Evolutionary conservation across 345 rosid species (phyloP), one percentile per base, ranked within the genome.

Genomic region (Raphanus raphanistrum): DNA sequence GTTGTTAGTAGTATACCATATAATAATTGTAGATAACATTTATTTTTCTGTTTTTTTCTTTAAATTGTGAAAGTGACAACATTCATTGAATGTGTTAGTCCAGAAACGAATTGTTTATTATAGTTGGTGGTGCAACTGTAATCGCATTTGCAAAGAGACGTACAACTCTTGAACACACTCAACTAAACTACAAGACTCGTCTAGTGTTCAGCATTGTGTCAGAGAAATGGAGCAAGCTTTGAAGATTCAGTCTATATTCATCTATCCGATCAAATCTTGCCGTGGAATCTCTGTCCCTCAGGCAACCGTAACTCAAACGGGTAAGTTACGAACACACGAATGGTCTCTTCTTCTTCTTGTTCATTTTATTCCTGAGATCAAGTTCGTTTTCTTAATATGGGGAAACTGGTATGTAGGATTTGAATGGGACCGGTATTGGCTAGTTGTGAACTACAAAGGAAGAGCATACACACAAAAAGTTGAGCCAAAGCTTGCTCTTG

Each of bases 371-470:
- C 52, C 52, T 3, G 15, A 43, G 52, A 43, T 12, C 2, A 12
- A 48, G 54, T n/a, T 48, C 16, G 16, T 11, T 1, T 13, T 8
- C 9, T 57, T 41, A 31, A 73, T 62, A 4, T 59, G 21, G 69
- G 70, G 28, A 67, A 63, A 68, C 11, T 57, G 57, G 55, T 58
- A 58, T 71, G 64, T 75, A 91, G 98, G 98, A 71, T 91, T 91
- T 62, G 87, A 84, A 60, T 94, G 97, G 98, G 98, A 94, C 78
- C 82, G 98, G 35, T 86, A 91, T 8, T 91, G 98, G 98, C 12
- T 91, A 25, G 81, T 88, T 71, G 93, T 91, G 72, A 89, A 94
- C 77, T 66, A 73, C 45, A 89, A 82, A 84, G 93, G 98, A 72
- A 85, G 93, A 80, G 97, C 92, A 66, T 87, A 84, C 78, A 91